Evolutionary conservation across 257 asterid species (phyloP).

Genomic region (Thymus mandschuricus): DNA sequence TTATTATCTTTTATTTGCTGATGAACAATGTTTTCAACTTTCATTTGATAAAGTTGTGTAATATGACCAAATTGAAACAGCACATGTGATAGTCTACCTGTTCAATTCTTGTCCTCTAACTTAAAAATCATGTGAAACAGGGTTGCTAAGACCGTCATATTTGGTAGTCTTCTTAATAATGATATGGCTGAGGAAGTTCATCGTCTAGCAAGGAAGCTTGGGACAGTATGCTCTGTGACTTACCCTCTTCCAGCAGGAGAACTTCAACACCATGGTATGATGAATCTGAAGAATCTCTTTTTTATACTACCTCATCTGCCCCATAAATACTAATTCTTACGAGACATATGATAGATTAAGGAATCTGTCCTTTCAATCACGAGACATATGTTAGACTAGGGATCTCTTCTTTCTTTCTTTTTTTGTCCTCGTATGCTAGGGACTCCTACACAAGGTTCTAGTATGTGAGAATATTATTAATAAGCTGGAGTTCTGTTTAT

Average conservation of each 20-base stretch:
- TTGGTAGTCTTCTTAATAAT: slow-evolving; percentile 76
- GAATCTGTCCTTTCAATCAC: neutral
- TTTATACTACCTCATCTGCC: too few species aligned
- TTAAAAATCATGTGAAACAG: slow-evolving; percentile 48
- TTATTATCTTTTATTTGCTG: slow-evolving; percentile 5
- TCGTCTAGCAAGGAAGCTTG: slow-evolving; percentile 61
- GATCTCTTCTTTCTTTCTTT: slow-evolving; percentile 1
- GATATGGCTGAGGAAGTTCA: slow-evolving; percentile 89
- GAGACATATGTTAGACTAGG: slow-evolving; percentile 17
- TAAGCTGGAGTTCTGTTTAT: neutral
- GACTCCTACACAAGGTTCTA: neutral
- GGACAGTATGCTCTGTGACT: slow-evolving; percentile 64
- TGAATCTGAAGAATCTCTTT: too few species aligned
- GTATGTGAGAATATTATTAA: neutral
- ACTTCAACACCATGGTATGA: slow-evolving; percentile 75
- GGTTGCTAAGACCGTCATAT: slow-evolving; percentile 86
- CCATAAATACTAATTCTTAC: neutral
- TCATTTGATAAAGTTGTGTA: neutral
- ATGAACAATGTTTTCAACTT: slow-evolving; percentile 4
- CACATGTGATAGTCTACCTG: slow-evolving; percentile 8
- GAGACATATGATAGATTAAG: neutral
- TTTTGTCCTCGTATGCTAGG: neutral
- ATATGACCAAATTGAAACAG: neutral
- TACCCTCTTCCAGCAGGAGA: slow-evolving; percentile 84
- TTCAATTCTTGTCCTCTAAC: slow-evolving; percentile 21